Evolutionary conservation across 2,329 filamentous ascomycete species (phyloP).

Genomic region (Aspergillus bombycis): DNA sequence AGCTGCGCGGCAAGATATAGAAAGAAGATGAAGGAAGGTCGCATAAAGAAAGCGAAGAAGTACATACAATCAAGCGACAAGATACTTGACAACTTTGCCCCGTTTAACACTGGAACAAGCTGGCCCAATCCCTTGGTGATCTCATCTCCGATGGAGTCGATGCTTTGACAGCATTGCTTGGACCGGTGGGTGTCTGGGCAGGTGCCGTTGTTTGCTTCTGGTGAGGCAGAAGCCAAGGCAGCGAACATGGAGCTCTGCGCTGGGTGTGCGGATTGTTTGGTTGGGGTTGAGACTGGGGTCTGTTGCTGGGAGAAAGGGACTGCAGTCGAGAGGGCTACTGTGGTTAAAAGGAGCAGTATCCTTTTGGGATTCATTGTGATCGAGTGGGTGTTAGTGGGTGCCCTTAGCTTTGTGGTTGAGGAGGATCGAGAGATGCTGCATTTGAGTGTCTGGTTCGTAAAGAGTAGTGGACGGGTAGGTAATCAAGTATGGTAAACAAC

Average conservation of each 20-base stretch:
- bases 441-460: neutral
- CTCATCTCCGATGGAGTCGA: conserved; percentile 20
- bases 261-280: neutral
- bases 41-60: neutral
- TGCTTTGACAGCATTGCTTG: conserved; percentile 32
- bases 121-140: conserved; percentile 23
- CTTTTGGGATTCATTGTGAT: conserved; percentile 5
- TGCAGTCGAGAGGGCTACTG: conserved; percentile 12
- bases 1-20: neutral
- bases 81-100: conserved; percentile 23
- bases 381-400: neutral
- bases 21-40: neutral
- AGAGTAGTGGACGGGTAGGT: neutral
- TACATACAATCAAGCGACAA: neutral
- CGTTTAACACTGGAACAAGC: conserved; percentile 26
- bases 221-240: conserved; percentile 12
- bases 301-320: conserved; percentile 10
- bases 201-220: conserved; percentile 15
- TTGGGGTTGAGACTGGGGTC: neutral
- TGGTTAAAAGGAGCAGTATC: conserved; percentile 7
- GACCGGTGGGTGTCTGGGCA: conserved; percentile 26
- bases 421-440: neutral
- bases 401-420: neutral
- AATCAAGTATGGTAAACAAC: neutral
- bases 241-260: conserved; percentile 11